Conservation (phyloP, 2,329 filamentous ascomycete genomes). For the Fusarium sp. region DNA sequence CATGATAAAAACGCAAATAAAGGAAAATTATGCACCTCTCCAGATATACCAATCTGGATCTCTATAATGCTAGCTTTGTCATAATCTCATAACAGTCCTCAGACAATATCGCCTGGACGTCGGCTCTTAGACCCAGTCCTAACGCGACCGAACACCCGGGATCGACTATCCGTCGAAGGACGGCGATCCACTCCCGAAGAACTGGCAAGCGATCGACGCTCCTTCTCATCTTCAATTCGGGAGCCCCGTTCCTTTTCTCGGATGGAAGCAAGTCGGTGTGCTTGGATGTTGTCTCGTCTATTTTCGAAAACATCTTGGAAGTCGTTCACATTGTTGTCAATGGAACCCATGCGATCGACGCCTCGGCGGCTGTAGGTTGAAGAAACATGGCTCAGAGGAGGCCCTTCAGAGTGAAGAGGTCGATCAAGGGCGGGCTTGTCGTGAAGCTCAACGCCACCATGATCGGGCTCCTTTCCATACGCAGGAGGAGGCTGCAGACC, state of each 20-base stretch:
- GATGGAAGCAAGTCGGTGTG: slow-evolving; percentile 50
- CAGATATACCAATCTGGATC: slow-evolving; percentile 22
- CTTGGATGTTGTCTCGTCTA: slow-evolving; percentile 49
- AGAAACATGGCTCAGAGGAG: slow-evolving; percentile 14
- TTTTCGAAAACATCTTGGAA: slow-evolving; percentile 58
- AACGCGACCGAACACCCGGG: slow-evolving; percentile 44
- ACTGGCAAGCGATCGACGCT: slow-evolving; percentile 40
- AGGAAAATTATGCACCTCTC: slow-evolving; percentile 9
- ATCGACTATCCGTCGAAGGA: slow-evolving; percentile 39
- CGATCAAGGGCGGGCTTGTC: slow-evolving; percentile 14
- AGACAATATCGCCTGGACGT: slow-evolving; percentile 42
- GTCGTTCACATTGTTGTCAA: slow-evolving; percentile 50
- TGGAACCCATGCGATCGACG: slow-evolving; percentile 40
- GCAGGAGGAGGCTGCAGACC: slow-evolving; percentile 48
- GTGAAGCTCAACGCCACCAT: slow-evolving; percentile 12
- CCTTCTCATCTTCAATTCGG: slow-evolving; percentile 40
- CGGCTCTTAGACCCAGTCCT: slow-evolving; percentile 44
- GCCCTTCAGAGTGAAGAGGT: slow-evolving; percentile 18
- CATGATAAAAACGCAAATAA: neutral
- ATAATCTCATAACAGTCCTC: slow-evolving; percentile 31
- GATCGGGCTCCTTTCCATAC: slow-evolving; percentile 44
- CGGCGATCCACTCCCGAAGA: slow-evolving; percentile 42
- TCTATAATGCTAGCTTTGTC: slow-evolving; percentile 18
- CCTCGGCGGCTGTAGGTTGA: slow-evolving; percentile 31
- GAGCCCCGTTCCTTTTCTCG: slow-evolving; percentile 49